Evolutionary conservation across 2,329 filamentous ascomycete genomes (phyloP), one percentile per base, ranked within the genome.

Genomic region (Fusarium sarcochroum): DNA sequence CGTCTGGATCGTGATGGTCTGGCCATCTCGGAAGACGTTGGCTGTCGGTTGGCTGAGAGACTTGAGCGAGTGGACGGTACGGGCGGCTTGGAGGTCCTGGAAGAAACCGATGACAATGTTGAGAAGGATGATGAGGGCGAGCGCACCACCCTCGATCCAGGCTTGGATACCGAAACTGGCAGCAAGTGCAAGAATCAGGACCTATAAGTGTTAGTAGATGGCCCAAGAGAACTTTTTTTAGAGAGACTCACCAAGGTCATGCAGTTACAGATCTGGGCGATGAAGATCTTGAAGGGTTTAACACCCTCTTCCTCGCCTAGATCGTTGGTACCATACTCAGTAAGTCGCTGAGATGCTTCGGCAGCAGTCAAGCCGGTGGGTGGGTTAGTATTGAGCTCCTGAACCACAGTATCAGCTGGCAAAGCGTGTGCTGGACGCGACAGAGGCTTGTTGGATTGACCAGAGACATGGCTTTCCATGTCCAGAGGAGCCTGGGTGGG

Each of bases 251-350:
- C 90, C 76, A 92, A 75, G 60, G 87, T 91, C 88, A 92, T 88
- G 13, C 89, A 89, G 76, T 92, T 92, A 52, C 88, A 89, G 57
- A 91, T 81, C 75, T 92, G 90, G 37, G 85, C 83, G 38, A 91
- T 79, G 17, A 92, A 78, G 62, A 92, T 91, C 73, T 90, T 89
- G 49, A 85, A 74, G 18, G 87, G 84, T 47, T 86, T 86, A 23
- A 91, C 89, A 6, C 86, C 86, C 52, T 85, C 81, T 13, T 81
- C 85, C 44, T 89, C 86, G 56, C 89, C 87, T 13, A 92, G 82
- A 63, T 90, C 86, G 69, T 92, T 92, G 10, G 80, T 76, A 3
- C 90, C 90, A 79, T 87, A 87, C 63, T 87, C 79, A 11, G 84
- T 80, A 7, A 90, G 78, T 30, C 89, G 84, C 25, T 76, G 74